A percentile compares a stretch with the other conserved stretches of the same genome.
phyloP scores from a whole-genome alignment of 2,329 filamentous ascomycete genomes.

The Microcyclospora tardicrescens region DNA sequence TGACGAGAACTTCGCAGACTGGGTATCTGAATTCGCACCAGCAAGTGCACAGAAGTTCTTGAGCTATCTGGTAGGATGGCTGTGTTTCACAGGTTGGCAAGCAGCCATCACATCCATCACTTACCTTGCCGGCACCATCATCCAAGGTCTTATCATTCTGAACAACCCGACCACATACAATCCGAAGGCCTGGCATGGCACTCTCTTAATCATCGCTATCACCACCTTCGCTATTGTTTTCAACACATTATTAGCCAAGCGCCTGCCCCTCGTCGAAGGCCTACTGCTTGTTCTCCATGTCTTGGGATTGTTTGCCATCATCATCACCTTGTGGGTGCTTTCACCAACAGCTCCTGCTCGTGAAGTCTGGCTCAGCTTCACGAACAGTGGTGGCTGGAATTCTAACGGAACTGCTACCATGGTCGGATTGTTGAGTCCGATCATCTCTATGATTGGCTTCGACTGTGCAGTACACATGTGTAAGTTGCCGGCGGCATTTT shows the following conservation, averaged over 20 bases:
- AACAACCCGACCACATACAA: slow-evolving; percentile 3
- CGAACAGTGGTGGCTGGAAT: slow-evolving; percentile 34
- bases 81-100: slow-evolving; percentile 11
- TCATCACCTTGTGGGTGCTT: slow-evolving; percentile 33
- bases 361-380: slow-evolving; percentile 27
- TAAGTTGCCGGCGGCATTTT: slow-evolving; percentile 5
- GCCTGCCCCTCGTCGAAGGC: slow-evolving; percentile 36
- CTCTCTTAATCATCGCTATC: slow-evolving; percentile 35
- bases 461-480: slow-evolving; percentile 17
- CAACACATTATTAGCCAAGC: slow-evolving; percentile 31
- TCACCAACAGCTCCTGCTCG: background rate
- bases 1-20: slow-evolving; percentile 3
- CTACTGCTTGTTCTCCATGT: slow-evolving; percentile 38
- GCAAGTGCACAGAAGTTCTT: slow-evolving; percentile 26
- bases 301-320: slow-evolving; percentile 40
- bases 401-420: slow-evolving; percentile 32
- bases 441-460: slow-evolving; percentile 18
- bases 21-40: slow-evolving; percentile 29
- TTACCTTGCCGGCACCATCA: slow-evolving; percentile 7
- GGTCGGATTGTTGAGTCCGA: slow-evolving; percentile 22
- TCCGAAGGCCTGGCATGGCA: slow-evolving; percentile 30
- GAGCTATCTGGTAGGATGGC: slow-evolving; percentile 25
- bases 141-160: slow-evolving; percentile 11
- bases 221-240: slow-evolving; percentile 25
- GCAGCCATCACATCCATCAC: slow-evolving; percentile 3